Evolutionary conservation across 257 asterid genomes (phyloP).

Genomic region (Sherardia arvensis): DNA sequence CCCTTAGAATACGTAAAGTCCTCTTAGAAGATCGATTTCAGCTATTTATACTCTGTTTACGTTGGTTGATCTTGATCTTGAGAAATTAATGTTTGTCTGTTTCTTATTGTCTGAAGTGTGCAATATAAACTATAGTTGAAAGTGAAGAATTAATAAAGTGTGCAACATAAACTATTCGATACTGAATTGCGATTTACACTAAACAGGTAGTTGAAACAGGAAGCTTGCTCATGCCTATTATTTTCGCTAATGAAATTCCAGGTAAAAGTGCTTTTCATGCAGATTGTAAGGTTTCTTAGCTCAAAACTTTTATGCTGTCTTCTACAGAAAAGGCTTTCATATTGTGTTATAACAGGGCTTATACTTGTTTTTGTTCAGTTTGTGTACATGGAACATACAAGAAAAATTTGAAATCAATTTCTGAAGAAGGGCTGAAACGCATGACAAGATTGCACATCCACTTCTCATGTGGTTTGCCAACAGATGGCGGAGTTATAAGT

Average conservation of each 20-base stretch:
- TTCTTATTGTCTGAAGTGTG: not conserved
- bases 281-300: not conserved
- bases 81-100: not conserved
- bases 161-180: conserved; percentile 2
- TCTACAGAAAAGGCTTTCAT: not conserved
- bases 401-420: conserved; percentile 63
- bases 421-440: conserved; percentile 74
- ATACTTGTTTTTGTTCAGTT: conserved; percentile 35
- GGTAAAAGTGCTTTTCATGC: conserved; percentile 31
- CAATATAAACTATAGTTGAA: too few relatives aligned
- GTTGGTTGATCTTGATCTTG: too few relatives aligned
- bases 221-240: conserved; percentile 68
- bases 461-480: conserved; percentile 90
- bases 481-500: conserved; percentile 75
- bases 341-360: not conserved
- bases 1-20: too few relatives aligned
- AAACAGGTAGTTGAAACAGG: conserved; percentile 75
- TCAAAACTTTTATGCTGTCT: not conserved
- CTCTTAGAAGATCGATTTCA: not conserved
- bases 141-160: too few relatives aligned
- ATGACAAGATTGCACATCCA: conserved; percentile 90
- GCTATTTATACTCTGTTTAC: not conserved
- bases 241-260: conserved; percentile 62
- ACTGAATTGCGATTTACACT: conserved; percentile 10
- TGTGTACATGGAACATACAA: conserved; percentile 95